phyloP scores from a whole-genome alignment of 148 eudicot species.

The Amaranthus hypochondriacus region DNA sequence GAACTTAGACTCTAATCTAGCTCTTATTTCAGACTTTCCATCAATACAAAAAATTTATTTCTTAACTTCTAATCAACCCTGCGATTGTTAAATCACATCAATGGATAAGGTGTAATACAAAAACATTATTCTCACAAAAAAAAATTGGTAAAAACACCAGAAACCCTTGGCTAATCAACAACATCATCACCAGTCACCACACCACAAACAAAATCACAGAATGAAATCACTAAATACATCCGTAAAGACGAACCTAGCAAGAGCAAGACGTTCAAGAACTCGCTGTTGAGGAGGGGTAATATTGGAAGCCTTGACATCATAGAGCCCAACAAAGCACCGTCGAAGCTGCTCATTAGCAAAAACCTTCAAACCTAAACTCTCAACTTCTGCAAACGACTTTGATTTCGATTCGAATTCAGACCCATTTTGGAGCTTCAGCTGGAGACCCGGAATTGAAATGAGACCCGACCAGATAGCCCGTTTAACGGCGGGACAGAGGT shows the following conservation, averaged over 20 bases:
- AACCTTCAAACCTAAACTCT: conserved; percentile 49
- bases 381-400: conserved; percentile 46
- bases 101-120: too few species aligned
- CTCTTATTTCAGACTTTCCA: too few species aligned
- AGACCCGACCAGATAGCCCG: conserved; percentile 65
- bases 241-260: conserved; percentile 49
- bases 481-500: conserved; percentile 50
- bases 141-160: too few species aligned
- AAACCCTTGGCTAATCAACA: too few species aligned
- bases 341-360: conserved; percentile 58
- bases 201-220: not conserved
- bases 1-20: too few species aligned
- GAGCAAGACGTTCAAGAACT: conserved; percentile 71
- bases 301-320: conserved; percentile 50
- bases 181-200: too few species aligned
- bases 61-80: too few species aligned
- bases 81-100: too few species aligned
- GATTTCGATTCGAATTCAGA: conserved; percentile 21
- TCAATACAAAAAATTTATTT: too few species aligned
- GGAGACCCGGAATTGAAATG: conserved; percentile 49
- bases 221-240: conserved; percentile 6
- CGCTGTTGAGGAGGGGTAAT: conserved; percentile 44
- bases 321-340: conserved; percentile 58
- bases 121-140: too few species aligned
- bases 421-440: conserved; percentile 28